Evolutionary conservation across 2,329 filamentous ascomycete species (phyloP), one percentile per base, ranked within the genome.

Genomic region (Daldinia eschscholtzii): DNA sequence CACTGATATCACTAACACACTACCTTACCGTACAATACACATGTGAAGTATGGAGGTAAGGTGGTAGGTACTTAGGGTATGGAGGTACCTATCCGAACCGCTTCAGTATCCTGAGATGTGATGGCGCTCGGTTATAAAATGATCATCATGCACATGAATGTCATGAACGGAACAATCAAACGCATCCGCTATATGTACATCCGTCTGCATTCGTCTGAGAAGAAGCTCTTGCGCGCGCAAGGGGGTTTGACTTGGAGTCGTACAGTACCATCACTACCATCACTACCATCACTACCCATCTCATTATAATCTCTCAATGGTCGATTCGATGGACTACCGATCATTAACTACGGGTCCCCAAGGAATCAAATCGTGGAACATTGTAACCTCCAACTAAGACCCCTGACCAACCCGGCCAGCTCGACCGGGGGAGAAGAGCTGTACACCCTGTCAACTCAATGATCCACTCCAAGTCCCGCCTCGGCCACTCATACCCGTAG

Each of bases 321-420:
- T 48, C 26, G 26, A 50, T 13, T 50, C 23, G 59, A 61, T 62
- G 61, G 67, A 68, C 61, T 61, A 67, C 48, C 61, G 68, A 70
- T 72, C 70, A 64, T 65, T 44, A 33, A 37, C 28, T 18, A 59
- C 57, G 42, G 60, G 48, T 66, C 61, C 61, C 70, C 67, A 64
- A 57, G 62, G 67, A 64, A 70, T 62, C 63, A 56, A 72, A 70
- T 72, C 56, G 65, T 68, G 62, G 64, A 65, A 69, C 64, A 66
- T 58, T 48, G 56, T 59, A 64, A 20, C 48, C 67, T 72, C 67
- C 67, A 70, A 70, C 62, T 20, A 59, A 15, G 33, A 68, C 62
- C 65, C 65, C 62, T 66, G 63, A 57, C 57, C 57, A 57, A 23
- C 65, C 62, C 63, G 63, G 52, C 57, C 57, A 57, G 37, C 55